Evolutionary conservation across 805 yeast species (phyloP), one percentile per base, ranked within the genome.

Genomic region (Monosporozyma aerobia): DNA sequence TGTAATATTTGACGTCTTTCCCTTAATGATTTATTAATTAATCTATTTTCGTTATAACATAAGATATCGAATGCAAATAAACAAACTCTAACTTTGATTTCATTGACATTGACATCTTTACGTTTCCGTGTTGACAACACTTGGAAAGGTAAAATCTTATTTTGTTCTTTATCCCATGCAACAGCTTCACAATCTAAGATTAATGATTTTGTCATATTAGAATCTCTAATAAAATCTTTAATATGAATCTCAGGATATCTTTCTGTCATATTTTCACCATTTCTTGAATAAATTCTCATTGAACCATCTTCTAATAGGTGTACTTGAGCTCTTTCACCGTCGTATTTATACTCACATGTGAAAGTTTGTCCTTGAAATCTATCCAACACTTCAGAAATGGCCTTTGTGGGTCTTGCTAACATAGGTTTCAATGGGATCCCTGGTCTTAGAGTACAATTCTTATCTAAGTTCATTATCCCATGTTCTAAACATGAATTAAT

Each of bases 371-470:
- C 89, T 57, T 85, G 86, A 65, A 94, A 90, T 53, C 95, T 75
- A 65, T 94, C 96, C 55, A 94, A 75, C 1, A 94, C 87, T 65
- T 94, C 99, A n/a, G 86, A 79, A 37, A 94, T 83, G 1, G 97
- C 80, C 64, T 94, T 92, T 0, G 98, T 92, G 2, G 99, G 99
- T 65, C 92, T 94, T 6, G 99, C 99, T 62, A 94, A 79, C 99
- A 94, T 94, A 0, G 99, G 99, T 65, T 90, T 92, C 60, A 94
- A 74, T 0, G 99, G 99, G 4, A 94, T 82, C 1, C 98, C 98
- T 0, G 99, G 96, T 9, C 84, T 82, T 56, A 94, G 72, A 41
- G 81, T 81, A 60, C 95, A 83, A 57, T 83, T 79, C 9, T 84
- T 82, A 48, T 78, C 72, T 44, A 94, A 64, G 39, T 85, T 74